Evolutionary conservation across 2,329 filamentous ascomycete species (phyloP), one percentile per base, ranked within the genome.

Genomic region (Diplodia scrobiculata): DNA sequence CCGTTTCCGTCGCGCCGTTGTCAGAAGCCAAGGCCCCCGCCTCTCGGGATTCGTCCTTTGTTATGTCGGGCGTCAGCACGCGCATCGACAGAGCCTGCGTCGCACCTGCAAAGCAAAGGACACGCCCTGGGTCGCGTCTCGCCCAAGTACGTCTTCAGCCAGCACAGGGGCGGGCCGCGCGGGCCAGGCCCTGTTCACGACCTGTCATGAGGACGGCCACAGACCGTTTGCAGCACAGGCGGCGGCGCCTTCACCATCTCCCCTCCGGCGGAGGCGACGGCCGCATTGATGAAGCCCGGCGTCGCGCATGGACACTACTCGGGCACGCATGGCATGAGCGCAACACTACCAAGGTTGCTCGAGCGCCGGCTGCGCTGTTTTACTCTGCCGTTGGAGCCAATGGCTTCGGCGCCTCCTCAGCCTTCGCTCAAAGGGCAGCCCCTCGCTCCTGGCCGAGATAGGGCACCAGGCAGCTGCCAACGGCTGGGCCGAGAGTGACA

Each of bases 1-100:
- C 63, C 63, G 63, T 53, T 66, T 66, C 63, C 63, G 63, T 53
- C 63, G 55, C 58, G 29, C 45, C 58, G 58, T 62, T 62, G 58
- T 62, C 41, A 62, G 41, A 50, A 50, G 58, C 58, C 58, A 62
- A 62, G 48, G 41, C 41, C 41, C 32, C 32, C 48, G 58, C 27
- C 32, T 34, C 7, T 10, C 9, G 34, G 34, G 34, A 59, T 25
- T 25, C 38, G 38, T 25, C n/a, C 27, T 50, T 36, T 36, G 27
- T 50, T 21, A 9, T 25, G 25, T 51, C 21, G 19, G 14, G 36
- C 34, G 51, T 34, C 51, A 53, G 51, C 53, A 34, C 34, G 52
- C 52, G 53, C 53, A 17, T 21, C 11, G 17, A 41, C 17, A 38
- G n/a, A 50, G n/a, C 41, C 58, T 36, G 58, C 58, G 45, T 32